phyloP scores from a whole-genome alignment of 257 asterid genomes.

The Scutellaria galericulata region DNA sequence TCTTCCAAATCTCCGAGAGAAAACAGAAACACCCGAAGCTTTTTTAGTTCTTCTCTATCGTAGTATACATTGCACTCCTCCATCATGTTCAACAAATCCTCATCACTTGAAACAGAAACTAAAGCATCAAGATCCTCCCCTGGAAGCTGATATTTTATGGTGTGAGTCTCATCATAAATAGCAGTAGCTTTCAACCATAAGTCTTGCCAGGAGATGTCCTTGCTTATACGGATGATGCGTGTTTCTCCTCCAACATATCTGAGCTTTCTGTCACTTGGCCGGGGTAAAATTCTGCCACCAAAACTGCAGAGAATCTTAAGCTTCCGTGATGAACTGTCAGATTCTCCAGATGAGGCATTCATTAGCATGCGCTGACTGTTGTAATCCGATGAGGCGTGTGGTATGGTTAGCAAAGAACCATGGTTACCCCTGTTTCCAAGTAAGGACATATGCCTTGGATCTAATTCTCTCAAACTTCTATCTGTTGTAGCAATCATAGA shows the following conservation, averaged over 20 bases:
- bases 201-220: slow-evolving; percentile 73
- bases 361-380: slow-evolving; percentile 41
- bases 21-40: slow-evolving; percentile 81
- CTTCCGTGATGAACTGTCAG: slow-evolving; percentile 56
- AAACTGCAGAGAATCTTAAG: slow-evolving; percentile 89
- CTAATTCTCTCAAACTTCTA: slow-evolving; percentile 49
- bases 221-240: slow-evolving; percentile 74
- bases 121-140: slow-evolving; percentile 96
- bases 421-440: slow-evolving; percentile 49
- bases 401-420: slow-evolving; percentile 46
- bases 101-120: slow-evolving; percentile 82
- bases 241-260: slow-evolving; percentile 98
- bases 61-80: slow-evolving; percentile 75
- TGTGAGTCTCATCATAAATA: slow-evolving; percentile 59
- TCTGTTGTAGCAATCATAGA: slow-evolving; percentile 54
- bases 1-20: slow-evolving; percentile 71
- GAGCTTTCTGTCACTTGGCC: slow-evolving; percentile 93
- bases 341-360: slow-evolving; percentile 60
- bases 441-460: slow-evolving; percentile 44
- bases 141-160: slow-evolving; percentile 92
- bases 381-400: slow-evolving; percentile 50
- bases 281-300: slow-evolving; percentile 86
- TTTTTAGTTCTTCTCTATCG: slow-evolving; percentile 60
- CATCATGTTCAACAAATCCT: slow-evolving; percentile 92
- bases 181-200: slow-evolving; percentile 61